Conservation (phyloP, 2,329 filamentous ascomycete species). For the Macrophomina phaseolina region DNA sequence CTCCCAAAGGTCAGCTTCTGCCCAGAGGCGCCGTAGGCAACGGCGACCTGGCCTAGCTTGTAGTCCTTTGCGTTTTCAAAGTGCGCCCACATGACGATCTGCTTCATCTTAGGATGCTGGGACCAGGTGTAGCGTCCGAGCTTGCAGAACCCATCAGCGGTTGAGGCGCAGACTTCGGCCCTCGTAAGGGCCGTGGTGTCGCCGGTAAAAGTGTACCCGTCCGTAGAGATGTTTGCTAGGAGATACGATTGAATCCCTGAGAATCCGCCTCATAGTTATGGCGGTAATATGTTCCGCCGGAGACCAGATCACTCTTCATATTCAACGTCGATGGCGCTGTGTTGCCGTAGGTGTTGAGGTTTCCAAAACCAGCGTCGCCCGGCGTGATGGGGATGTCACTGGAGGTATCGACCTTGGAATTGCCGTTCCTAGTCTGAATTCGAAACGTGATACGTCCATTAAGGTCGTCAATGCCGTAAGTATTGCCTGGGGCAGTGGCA, state of each 20-base stretch:
- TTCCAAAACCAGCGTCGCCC: constrained; percentile 12
- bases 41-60: constrained; percentile 31
- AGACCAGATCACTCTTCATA: constrained; percentile 29
- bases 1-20: constrained; percentile 31
- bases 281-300: constrained; percentile 28
- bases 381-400: constrained; percentile 26
- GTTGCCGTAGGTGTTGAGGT: constrained; percentile 32
- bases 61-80: constrained; percentile 32
- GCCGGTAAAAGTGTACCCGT: constrained; percentile 32
- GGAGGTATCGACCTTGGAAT: constrained; percentile 26
- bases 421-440: constrained; percentile 26
- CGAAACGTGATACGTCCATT: constrained; percentile 14
- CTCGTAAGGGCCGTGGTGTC: constrained; percentile 29
- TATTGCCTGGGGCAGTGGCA: constrained; percentile 28
- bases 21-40: constrained; percentile 31
- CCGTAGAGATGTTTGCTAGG: constrained; percentile 32
- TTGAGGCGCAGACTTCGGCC: constrained; percentile 1
- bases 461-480: constrained; percentile 30
- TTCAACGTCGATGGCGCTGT: constrained; percentile 20
- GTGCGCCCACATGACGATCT: constrained; percentile 34
- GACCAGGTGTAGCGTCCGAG: constrained; percentile 30
- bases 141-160: constrained; percentile 28
- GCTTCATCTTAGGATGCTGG: constrained; percentile 26
- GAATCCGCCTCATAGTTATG: constrained; percentile 31
- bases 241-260: constrained; percentile 30